These are phyloP conservation scores for Fusarium chaquense DNA, from an alignment of 2,329 filamentous ascomycete species.

Conservation along the genomic window DNA sequence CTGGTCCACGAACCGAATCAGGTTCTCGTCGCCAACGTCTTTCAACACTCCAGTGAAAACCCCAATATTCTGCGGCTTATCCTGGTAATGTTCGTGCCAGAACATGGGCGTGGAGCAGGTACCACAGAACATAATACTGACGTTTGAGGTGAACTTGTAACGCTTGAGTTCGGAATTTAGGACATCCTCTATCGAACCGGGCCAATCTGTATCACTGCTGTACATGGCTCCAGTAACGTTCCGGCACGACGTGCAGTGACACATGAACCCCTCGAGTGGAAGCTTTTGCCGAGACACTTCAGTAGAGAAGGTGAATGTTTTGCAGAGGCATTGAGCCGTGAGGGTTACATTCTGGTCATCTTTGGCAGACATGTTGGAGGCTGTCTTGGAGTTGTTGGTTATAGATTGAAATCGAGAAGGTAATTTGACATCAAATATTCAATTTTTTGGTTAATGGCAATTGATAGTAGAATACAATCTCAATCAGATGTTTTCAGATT, in stretches of 20 bases:
- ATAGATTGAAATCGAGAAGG: background rate
- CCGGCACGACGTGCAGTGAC: conserved; percentile 65
- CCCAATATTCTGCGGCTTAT: conserved; percentile 26
- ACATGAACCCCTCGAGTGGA: conserved; percentile 57
- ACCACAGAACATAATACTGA: conserved; percentile 57
- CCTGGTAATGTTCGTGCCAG: conserved; percentile 45
- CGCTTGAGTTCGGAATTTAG: conserved; percentile 47
- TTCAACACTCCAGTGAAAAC: conserved; percentile 56
- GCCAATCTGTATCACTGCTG: conserved; percentile 44
- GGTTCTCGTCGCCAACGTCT: conserved; percentile 43
- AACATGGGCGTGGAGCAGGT: conserved; percentile 61
- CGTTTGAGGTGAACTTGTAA: conserved; percentile 54
- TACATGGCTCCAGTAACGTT: conserved; percentile 59
- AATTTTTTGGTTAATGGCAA: accelerated
- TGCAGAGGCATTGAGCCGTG: conserved; percentile 60
- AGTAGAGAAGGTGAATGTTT: conserved; percentile 55
- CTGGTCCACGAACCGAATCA: conserved; percentile 54
- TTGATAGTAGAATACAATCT: accelerated
- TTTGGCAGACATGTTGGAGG: background rate
- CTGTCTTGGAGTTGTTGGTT: accelerated
- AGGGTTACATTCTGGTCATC: background rate
- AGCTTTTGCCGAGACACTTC: conserved; percentile 51
- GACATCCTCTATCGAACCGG: conserved; percentile 29
- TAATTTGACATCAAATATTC: accelerated
- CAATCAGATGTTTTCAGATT: too few relatives aligned